Evolutionary conservation across 192 early-diverging fungal species (phyloP).

Genomic region (Linderina pennispora): DNA sequence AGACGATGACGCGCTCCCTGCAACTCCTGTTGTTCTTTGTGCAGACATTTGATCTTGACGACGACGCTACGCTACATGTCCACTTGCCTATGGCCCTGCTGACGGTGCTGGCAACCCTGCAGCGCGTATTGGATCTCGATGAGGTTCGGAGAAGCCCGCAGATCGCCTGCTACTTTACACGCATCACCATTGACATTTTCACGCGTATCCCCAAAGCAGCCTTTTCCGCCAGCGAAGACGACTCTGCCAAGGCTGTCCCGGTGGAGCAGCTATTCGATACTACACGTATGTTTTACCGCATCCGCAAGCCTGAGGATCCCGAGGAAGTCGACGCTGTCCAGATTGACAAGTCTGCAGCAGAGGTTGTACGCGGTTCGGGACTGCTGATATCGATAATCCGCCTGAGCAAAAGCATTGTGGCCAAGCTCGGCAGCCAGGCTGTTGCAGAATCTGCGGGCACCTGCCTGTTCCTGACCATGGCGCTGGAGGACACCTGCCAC

Average conservation of each 20-base stretch:
- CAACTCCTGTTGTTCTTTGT: slow-evolving; percentile 69
- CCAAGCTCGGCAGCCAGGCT: slow-evolving; percentile 10
- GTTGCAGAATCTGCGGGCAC: background rate
- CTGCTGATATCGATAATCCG: slow-evolving; percentile 17
- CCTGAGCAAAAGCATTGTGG: slow-evolving; percentile 16
- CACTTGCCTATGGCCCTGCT: slow-evolving; percentile 76
- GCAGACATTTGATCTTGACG: slow-evolving; percentile 65
- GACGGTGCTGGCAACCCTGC: slow-evolving; percentile 40
- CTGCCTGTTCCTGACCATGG: slow-evolving; percentile 3
- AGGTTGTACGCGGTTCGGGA: slow-evolving; percentile 26
- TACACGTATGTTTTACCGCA: slow-evolving; percentile 20
- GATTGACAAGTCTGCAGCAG: slow-evolving; percentile 17
- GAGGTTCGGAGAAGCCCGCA: background rate
- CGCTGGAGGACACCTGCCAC: slow-evolving; percentile 33
- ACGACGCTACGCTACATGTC: slow-evolving; percentile 76
- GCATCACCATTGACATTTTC: slow-evolving; percentile 38
- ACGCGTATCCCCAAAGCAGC: slow-evolving; percentile 31
- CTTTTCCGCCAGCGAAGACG: slow-evolving; percentile 7
- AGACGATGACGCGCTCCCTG: slow-evolving; percentile 28
- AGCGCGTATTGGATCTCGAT: slow-evolving; percentile 5
- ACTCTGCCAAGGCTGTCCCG: background rate
- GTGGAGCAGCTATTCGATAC: slow-evolving; percentile 14
- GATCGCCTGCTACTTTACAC: slow-evolving; percentile 25
- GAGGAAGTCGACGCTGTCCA: background rate
- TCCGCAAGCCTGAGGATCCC: background rate